phyloP scores from a whole-genome alignment of 441 rosid species.

The Populus hybrid region DNA sequence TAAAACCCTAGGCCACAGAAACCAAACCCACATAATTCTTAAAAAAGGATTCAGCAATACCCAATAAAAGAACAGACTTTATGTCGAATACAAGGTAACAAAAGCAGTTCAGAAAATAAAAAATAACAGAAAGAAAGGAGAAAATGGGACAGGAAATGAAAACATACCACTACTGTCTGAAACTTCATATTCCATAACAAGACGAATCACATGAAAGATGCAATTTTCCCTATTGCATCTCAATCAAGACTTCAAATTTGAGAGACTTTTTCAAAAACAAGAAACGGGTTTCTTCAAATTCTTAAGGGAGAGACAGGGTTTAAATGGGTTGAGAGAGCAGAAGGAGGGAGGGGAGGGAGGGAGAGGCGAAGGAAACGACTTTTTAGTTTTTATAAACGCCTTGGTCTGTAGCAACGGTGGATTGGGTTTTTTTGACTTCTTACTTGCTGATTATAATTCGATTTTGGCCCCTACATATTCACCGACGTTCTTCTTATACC shows the following conservation, averaged over 20 bases:
- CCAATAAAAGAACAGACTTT: neutral
- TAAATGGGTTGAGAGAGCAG: neutral
- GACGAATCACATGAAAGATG: slow-evolving; percentile 10
- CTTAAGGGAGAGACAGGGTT: neutral
- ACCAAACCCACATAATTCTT: neutral
- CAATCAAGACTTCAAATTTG: neutral
- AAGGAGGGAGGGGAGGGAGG: neutral
- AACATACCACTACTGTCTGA: slow-evolving; percentile 42
- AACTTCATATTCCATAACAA: slow-evolving; percentile 45
- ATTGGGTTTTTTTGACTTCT: neutral
- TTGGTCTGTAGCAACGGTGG: neutral
- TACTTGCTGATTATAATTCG: neutral
- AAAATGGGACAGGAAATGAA: neutral
- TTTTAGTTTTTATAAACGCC: neutral
- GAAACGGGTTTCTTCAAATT: neutral
- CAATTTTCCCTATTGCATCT: neutral
- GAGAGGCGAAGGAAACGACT: neutral
- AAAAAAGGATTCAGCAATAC: neutral
- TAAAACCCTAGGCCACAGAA: neutral
- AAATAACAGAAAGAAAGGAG: neutral
- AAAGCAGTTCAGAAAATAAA: neutral
- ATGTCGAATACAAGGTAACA: neutral
- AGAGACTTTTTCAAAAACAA: neutral
- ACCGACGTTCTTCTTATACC: neutral
- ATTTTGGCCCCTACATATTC: neutral